Conservation (phyloP, 2,329 filamentous ascomycete species). For the Plenodomus lindquistii region DNA sequence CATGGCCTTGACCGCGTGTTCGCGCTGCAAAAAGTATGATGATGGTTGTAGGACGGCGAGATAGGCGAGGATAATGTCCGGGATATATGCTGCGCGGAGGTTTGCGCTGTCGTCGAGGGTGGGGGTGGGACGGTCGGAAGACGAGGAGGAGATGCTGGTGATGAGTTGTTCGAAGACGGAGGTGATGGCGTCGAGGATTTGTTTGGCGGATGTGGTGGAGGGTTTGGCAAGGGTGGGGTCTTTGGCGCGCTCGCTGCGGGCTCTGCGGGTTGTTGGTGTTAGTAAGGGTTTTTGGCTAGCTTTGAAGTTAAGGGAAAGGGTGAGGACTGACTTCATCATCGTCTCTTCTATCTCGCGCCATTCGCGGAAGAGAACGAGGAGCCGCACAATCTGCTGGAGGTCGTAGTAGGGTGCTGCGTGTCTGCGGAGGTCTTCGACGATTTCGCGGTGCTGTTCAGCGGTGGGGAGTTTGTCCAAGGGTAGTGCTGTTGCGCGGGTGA, state of each 20-base stretch:
- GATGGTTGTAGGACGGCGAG: conserved; percentile 79
- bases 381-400: conserved; percentile 48
- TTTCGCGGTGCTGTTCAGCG: conserved; percentile 21
- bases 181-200: conserved; percentile 46
- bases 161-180: conserved; percentile 45
- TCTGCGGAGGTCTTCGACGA: conserved; percentile 27
- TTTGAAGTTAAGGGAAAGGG: not conserved
- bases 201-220: conserved; percentile 40
- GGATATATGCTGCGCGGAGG: conserved; percentile 78
- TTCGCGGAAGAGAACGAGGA: conserved; percentile 48
- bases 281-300: not conserved
- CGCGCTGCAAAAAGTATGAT: conserved; percentile 72
- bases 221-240: conserved; percentile 15
- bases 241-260: conserved; percentile 16
- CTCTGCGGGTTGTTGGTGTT: conserved; percentile 7
- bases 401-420: conserved; percentile 46
- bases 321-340: conserved; percentile 37
- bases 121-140: not conserved
- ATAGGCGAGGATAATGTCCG: conserved; percentile 83
- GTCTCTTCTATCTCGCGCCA: conserved; percentile 50
- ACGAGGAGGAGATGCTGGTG: conserved; percentile 15
- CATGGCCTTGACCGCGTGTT: conserved; percentile 82
- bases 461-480: conserved; percentile 24
- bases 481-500: conserved; percentile 20
- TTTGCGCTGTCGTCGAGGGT: conserved; percentile 60